phyloP scores from a whole-genome alignment of 2,329 filamentous ascomycete genomes.

The Hypoxylon sp. region DNA sequence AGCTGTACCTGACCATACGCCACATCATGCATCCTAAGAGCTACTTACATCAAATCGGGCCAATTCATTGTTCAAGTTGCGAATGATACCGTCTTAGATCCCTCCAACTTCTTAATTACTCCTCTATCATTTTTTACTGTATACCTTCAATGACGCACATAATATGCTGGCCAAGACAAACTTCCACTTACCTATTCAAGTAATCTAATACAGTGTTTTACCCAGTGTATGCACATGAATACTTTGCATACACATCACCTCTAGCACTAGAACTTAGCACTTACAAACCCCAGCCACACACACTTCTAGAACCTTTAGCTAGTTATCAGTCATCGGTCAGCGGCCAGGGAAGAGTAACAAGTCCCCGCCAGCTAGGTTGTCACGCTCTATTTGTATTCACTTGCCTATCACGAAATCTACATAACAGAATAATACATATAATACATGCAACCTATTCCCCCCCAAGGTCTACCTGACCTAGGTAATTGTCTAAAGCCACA shows the following conservation, averaged over 20 bases:
- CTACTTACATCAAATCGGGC: slow-evolving; percentile 15
- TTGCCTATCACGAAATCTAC: slow-evolving; percentile 9
- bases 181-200: slow-evolving; percentile 10
- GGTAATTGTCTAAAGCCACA: no score
- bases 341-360: no score
- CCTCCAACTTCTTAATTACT: slow-evolving; percentile 8
- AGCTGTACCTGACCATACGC: slow-evolving; percentile 28
- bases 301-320: slow-evolving; percentile 20
- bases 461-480: slow-evolving; percentile 4
- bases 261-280: no score
- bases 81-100: slow-evolving; percentile 1
- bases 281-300: slow-evolving; percentile 33
- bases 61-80: slow-evolving; percentile 1
- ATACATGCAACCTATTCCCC: not conserved
- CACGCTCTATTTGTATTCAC: slow-evolving; percentile 10
- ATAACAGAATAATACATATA: no score
- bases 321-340: no score
- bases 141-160: slow-evolving; percentile 3
- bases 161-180: slow-evolving; percentile 6
- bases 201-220: slow-evolving; percentile 19
- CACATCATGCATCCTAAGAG: slow-evolving; percentile 12
- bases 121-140: no score
- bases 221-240: no score
- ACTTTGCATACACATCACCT: no score
- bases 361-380: no score